A percentile compares a stretch with the other conserved stretches of the same genome.
Conservation (phyloP, 768 basidiomycete species). For the Suillus fuscotomentosus region DNA sequence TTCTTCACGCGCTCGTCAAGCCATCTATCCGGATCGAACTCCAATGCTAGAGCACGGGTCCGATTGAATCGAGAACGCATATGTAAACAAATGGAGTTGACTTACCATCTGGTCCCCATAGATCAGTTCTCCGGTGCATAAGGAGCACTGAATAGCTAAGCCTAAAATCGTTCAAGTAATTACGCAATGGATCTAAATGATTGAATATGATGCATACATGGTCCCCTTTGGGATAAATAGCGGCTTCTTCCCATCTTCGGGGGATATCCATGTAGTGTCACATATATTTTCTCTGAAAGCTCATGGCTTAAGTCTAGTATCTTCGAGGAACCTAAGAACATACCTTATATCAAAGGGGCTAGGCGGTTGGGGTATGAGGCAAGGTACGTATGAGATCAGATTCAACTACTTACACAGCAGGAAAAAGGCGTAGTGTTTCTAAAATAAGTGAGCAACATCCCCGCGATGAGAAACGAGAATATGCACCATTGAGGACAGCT, state of each 20-base stretch:
- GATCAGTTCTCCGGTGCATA: slow-evolving; percentile 36
- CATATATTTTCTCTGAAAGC: slow-evolving; percentile 18
- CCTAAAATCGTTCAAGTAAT: slow-evolving; percentile 10
- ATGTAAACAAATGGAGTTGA: not conserved
- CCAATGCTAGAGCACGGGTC: slow-evolving; percentile 13
- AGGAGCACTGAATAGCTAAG: slow-evolving; percentile 27
- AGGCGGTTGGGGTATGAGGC: not conserved
- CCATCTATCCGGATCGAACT: slow-evolving; percentile 42
- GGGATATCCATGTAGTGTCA: slow-evolving; percentile 25
- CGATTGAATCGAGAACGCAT: not conserved
- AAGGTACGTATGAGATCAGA: not conserved
- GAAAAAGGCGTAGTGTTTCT: slow-evolving; percentile 35
- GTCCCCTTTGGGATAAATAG: slow-evolving; percentile 27
- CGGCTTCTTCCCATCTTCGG: slow-evolving; percentile 22
- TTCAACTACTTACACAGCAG: slow-evolving; percentile 25
- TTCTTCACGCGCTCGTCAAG: slow-evolving; percentile 34
- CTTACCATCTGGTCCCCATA: slow-evolving; percentile 38
- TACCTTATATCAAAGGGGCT: slow-evolving; percentile 37
- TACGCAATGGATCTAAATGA: not conserved
- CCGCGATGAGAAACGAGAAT: not conserved
- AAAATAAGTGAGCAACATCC: not conserved
- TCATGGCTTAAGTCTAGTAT: not conserved
- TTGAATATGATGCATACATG: slow-evolving; percentile 12
- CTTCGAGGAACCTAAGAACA: not conserved
- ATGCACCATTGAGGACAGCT: slow-evolving; percentile 43